Conservation (phyloP, 2,329 filamentous ascomycete genomes). For the Cercospora sesami region DNA sequence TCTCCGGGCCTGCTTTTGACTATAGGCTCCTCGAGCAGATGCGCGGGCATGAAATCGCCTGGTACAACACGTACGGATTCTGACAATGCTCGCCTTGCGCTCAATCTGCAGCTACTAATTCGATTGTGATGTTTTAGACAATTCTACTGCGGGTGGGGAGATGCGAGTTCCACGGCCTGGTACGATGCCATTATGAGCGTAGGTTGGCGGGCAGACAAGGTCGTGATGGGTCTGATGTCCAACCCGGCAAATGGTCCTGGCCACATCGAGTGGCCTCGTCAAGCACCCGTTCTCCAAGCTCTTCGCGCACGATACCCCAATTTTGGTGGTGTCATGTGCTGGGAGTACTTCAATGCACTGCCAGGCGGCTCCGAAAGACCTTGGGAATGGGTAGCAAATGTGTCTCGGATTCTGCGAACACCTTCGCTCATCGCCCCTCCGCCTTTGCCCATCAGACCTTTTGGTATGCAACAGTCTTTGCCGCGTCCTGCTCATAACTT, state of each 20-base stretch:
- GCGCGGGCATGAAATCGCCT: conserved; percentile 66
- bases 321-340: conserved; percentile 89
- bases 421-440: conserved; percentile 32
- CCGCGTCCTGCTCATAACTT: conserved; percentile 41
- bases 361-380: conserved; percentile 64
- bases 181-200: conserved; percentile 57
- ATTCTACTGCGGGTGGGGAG: conserved; percentile 90
- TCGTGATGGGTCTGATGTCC: conserved; percentile 80
- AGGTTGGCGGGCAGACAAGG: conserved; percentile 70
- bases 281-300: conserved; percentile 58
- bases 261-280: conserved; percentile 58
- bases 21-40: conserved; percentile 73
- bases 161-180: conserved; percentile 54
- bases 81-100: neutral
- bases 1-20: conserved; percentile 70
- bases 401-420: conserved; percentile 53
- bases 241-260: conserved; percentile 67
- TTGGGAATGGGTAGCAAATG: conserved; percentile 75
- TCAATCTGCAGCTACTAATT: conserved; percentile 1
- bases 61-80: conserved; percentile 64
- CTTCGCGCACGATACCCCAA: conserved; percentile 61
- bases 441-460: conserved; percentile 37
- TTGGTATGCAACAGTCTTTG: conserved; percentile 34
- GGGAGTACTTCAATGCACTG: conserved; percentile 88
- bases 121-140: conserved; percentile 53